phyloP scores from a whole-genome alignment of 257 asterid species.

The Capsicum pubescens region DNA sequence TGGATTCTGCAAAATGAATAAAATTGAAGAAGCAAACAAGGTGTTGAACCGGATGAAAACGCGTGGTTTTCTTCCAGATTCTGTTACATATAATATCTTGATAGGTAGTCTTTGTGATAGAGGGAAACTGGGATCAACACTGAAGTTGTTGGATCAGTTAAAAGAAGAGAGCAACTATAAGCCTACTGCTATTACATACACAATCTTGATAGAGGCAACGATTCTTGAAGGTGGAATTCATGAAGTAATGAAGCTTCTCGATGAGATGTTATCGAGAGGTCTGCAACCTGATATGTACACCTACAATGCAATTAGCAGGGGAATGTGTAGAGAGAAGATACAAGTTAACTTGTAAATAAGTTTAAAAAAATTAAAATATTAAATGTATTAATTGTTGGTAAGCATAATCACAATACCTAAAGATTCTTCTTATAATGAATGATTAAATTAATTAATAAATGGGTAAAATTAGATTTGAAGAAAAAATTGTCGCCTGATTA shows the following conservation, averaged over 20 bases:
- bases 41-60: constrained; percentile 66
- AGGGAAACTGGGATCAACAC: constrained; percentile 68
- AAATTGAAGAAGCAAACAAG: constrained; percentile 65
- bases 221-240: constrained; percentile 62
- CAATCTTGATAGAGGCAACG: constrained; percentile 80
- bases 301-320: constrained; percentile 73
- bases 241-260: constrained; percentile 79
- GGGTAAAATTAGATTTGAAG: too few species aligned
- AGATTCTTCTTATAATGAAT: too few species aligned
- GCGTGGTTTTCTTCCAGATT: constrained; percentile 69
- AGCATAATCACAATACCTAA: too few species aligned
- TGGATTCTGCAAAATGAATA: constrained; percentile 71
- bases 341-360: too few species aligned
- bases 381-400: too few species aligned
- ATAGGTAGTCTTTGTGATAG: constrained; percentile 83
- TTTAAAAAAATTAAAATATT: too few species aligned
- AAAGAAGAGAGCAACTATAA: constrained; percentile 54
- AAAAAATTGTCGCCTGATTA: too few species aligned
- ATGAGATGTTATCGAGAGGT: constrained; percentile 66
- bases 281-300: constrained; percentile 82
- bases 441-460: too few species aligned
- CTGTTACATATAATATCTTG: constrained; percentile 79
- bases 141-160: constrained; percentile 69
- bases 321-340: constrained; percentile 79
- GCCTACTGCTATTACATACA: constrained; percentile 82